A percentile compares a stretch with the other conserved stretches of the same genome.
phyloP scores from a whole-genome alignment of 495 filamentous ascomycete genomes.

The Penicillium subrubescens region DNA sequence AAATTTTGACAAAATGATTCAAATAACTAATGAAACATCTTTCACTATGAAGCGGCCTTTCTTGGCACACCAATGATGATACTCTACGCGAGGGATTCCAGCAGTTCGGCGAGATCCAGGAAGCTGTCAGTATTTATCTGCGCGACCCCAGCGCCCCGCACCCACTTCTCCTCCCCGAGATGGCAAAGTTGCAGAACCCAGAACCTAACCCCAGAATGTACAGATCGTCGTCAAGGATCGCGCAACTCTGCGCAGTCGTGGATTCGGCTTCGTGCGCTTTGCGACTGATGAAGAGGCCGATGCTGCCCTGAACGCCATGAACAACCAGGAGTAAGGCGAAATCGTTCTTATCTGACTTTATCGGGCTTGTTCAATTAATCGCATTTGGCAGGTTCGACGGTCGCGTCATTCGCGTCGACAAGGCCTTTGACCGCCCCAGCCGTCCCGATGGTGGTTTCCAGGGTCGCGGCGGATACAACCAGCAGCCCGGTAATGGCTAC shows the following conservation, averaged over 20 bases:
- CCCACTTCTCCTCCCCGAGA: constrained; percentile 1
- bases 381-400: constrained; percentile 78
- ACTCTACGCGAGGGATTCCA: constrained; percentile 85
- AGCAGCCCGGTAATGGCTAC: constrained; percentile 32
- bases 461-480: constrained; percentile 49
- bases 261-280: constrained; percentile 96
- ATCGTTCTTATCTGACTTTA: neutral
- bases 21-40: constrained; percentile 14
- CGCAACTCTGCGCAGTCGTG: constrained; percentile 92
- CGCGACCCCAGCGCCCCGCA: constrained; percentile 2
- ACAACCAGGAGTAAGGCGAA: constrained; percentile 82
- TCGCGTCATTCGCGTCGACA: constrained; percentile 93
- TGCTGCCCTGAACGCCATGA: constrained; percentile 79
- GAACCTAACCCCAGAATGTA: constrained; percentile 13
- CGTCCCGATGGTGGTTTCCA: constrained; percentile 44
- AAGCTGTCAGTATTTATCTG: constrained; percentile 70
- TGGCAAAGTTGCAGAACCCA: constrained; percentile 1
- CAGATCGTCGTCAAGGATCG: constrained; percentile 98
- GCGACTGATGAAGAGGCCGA: constrained; percentile 79
- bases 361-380: constrained; percentile 1
- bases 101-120: constrained; percentile 83
- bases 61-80: constrained; percentile 93
- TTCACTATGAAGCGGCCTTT: constrained; percentile 70
- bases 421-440: constrained; percentile 75
- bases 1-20: neutral